Conservation (phyloP, 2,329 filamentous ascomycete genomes). For the Cladobotryum protrusum region DNA sequence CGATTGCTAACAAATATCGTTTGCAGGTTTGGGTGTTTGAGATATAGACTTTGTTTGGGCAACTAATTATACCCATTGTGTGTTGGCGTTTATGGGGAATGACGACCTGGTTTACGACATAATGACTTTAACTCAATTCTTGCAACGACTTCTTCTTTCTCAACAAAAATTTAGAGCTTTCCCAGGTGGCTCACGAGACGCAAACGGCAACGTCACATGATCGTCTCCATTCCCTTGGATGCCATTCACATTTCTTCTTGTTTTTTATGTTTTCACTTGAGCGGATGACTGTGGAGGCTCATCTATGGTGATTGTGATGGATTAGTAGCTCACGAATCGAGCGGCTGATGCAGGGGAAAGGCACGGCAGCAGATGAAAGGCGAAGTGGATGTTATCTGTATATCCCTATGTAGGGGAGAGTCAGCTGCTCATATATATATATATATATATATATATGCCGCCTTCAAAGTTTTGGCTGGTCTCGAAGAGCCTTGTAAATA, state of each 20-base stretch:
- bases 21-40: constrained; percentile 44
- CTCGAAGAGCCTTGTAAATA: too few relatives aligned
- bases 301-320: background rate
- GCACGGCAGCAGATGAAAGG: background rate
- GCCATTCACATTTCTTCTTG: background rate
- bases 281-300: background rate
- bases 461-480: too few relatives aligned
- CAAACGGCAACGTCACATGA: background rate
- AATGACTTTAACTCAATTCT: background rate
- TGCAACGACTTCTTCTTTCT: background rate
- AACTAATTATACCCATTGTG: constrained; percentile 1
- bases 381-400: background rate
- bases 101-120: constrained; percentile 2
- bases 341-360: constrained; percentile 1
- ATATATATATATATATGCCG: too few relatives aligned
- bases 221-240: background rate
- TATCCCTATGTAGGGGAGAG: too few relatives aligned
- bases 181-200: background rate
- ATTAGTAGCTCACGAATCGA: background rate
- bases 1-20: constrained; percentile 19
- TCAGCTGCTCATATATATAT: too few relatives aligned
- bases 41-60: constrained; percentile 20
- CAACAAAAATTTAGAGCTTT: background rate
- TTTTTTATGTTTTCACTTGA: background rate
- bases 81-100: background rate